A percentile compares a stretch with the other conserved stretches of the same genome.
Conservation (phyloP, 2,329 filamentous ascomycete genomes). For the Xylariales sp. region DNA sequence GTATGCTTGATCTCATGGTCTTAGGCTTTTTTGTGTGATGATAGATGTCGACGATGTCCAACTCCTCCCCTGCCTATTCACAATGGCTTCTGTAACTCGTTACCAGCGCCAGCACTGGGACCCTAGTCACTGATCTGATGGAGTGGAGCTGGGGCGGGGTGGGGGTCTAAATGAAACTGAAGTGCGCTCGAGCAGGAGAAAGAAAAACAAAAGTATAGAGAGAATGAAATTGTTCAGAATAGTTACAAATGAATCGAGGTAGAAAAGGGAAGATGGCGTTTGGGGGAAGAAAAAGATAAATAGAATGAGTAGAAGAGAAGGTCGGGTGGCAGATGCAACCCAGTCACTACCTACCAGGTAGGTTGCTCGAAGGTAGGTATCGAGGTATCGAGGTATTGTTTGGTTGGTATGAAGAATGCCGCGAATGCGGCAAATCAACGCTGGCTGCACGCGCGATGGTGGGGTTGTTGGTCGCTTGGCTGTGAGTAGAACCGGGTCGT, state of each 20-base stretch:
- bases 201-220: slow-evolving; percentile 20
- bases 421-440: slow-evolving; percentile 31
- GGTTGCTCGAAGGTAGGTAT: neutral
- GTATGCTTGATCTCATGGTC: slow-evolving; percentile 37
- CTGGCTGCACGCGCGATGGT: slow-evolving; percentile 34
- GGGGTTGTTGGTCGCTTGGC: slow-evolving; percentile 29
- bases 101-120: slow-evolving; percentile 31
- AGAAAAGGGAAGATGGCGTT: slow-evolving; percentile 8
- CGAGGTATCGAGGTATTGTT: slow-evolving; percentile 14
- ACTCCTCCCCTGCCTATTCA: slow-evolving; percentile 6
- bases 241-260: slow-evolving; percentile 24
- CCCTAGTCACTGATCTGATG: slow-evolving; percentile 3
- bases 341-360: neutral
- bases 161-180: neutral
- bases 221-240: slow-evolving; percentile 13
- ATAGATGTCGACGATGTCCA: neutral
- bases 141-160: slow-evolving; percentile 2
- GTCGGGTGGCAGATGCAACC: slow-evolving; percentile 28
- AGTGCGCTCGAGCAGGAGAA: slow-evolving; percentile 6
- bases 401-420: neutral
- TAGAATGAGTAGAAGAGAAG: slow-evolving; percentile 12
- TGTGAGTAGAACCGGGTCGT: slow-evolving; percentile 17
- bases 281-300: slow-evolving; percentile 20
- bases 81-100: slow-evolving; percentile 3
- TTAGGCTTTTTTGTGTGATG: neutral